Conservation (phyloP, 2,329 filamentous ascomycete genomes). For the Phaeosphaeria sp. region DNA sequence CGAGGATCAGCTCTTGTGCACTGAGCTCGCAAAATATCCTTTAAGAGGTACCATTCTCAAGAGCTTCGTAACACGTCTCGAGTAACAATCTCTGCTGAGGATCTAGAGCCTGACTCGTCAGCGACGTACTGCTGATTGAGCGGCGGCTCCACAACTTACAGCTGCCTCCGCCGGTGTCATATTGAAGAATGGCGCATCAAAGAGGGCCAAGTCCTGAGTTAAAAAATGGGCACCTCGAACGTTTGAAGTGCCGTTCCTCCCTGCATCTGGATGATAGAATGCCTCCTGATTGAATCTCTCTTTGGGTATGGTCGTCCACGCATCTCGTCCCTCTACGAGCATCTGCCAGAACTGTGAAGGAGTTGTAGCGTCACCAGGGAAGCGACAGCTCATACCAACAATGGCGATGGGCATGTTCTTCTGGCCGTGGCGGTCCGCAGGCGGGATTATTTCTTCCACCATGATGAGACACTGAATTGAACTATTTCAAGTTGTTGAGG, state of each 20-base stretch:
- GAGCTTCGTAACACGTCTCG: slow-evolving; percentile 25
- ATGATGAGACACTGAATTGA: too few relatives aligned
- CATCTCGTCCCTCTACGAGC: slow-evolving; percentile 32
- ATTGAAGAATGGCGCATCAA: slow-evolving; percentile 30
- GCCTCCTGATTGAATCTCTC: slow-evolving; percentile 34
- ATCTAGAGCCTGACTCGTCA: slow-evolving; percentile 26
- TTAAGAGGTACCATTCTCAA: slow-evolving; percentile 20
- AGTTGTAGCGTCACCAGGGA: slow-evolving; percentile 40
- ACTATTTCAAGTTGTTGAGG: too few relatives aligned
- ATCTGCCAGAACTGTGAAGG: slow-evolving; percentile 47
- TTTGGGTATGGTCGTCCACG: slow-evolving; percentile 32
- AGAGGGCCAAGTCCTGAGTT: slow-evolving; percentile 14
- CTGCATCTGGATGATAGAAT: slow-evolving; percentile 32
- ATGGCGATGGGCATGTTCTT: too few relatives aligned
- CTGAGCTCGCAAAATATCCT: too few relatives aligned
- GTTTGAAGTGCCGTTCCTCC: slow-evolving; percentile 42
- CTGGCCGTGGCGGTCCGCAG: too few relatives aligned
- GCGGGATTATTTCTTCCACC: too few relatives aligned
- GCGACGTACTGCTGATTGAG: too few relatives aligned
- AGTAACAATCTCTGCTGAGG: slow-evolving; percentile 31
- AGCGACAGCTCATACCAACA: slow-evolving; percentile 46
- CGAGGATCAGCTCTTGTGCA: too few relatives aligned
- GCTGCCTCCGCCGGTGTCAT: slow-evolving; percentile 27
- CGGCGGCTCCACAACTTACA: too few relatives aligned
- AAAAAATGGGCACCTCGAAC: slow-evolving; percentile 27